Conservation (phyloP, 257 asterid species). For the Sherardia arvensis region DNA sequence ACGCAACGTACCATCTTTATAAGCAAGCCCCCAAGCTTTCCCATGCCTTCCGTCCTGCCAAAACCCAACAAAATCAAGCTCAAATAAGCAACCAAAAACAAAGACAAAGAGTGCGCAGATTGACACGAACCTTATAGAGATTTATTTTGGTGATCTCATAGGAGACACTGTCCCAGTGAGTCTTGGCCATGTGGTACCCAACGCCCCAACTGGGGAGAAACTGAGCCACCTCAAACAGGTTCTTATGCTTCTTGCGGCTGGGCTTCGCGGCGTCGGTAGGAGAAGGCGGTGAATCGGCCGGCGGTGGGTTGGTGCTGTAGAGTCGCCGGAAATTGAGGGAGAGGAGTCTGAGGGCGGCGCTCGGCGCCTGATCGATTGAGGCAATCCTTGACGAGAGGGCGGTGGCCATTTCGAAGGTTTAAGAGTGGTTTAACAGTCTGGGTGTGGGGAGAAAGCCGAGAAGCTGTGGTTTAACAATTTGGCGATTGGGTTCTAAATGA, state of each 20-base stretch:
- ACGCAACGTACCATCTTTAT: conserved; percentile 51
- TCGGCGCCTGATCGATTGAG: conserved; percentile 25
- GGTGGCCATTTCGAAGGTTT: conserved; percentile 44
- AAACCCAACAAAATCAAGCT: conserved; percentile 7
- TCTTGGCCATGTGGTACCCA: conserved; percentile 88
- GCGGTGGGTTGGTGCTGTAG: conserved; percentile 21
- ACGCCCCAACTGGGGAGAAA: conserved; percentile 92
- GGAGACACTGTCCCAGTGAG: conserved; percentile 72
- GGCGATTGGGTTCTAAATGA: no score
- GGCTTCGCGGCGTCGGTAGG: conserved; percentile 30
- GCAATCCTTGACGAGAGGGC: conserved; percentile 34
- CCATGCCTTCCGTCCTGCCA: conserved; percentile 92
- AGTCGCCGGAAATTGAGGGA: conserved; percentile 36
- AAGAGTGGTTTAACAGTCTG: no score
- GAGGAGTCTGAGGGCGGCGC: conserved; percentile 32
- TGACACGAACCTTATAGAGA: conserved; percentile 58
- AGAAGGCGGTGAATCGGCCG: conserved; percentile 20
- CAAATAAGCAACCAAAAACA: neutral
- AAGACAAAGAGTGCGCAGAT: neutral
- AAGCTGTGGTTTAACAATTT: no score
- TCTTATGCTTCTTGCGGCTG: conserved; percentile 79
- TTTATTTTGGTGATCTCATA: conserved; percentile 88
- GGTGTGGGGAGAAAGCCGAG: no score
- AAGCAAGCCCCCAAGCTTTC: conserved; percentile 96
- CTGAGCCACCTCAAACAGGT: conserved; percentile 88